These are phyloP conservation scores for Cladosporium sp. DNA, from an alignment of 2,329 filamentous ascomycete genomes.

Conservation along the genomic window DNA sequence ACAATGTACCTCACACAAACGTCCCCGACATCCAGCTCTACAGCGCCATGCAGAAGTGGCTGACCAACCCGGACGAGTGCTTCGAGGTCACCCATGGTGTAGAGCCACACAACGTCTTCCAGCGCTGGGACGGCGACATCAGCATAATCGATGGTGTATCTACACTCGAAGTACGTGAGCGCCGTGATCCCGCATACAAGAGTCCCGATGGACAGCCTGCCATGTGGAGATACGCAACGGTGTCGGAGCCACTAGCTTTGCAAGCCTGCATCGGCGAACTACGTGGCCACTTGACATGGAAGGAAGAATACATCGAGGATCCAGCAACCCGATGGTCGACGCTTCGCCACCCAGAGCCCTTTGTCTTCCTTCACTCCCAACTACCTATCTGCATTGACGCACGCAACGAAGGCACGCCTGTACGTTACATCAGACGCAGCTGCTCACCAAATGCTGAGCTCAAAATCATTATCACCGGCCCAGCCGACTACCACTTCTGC, in stretches of 20 bases:
- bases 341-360: constrained; percentile 53
- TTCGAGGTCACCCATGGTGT: constrained; percentile 14
- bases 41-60: constrained; percentile 74
- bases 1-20: constrained; percentile 23
- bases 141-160: constrained; percentile 57
- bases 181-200: constrained; percentile 51
- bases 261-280: constrained; percentile 68
- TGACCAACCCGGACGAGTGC: constrained; percentile 66
- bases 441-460: constrained; percentile 87
- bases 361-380: constrained; percentile 71
- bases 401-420: constrained; percentile 77
- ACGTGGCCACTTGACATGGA: constrained; percentile 56
- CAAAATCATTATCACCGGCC: constrained; percentile 79
- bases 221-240: constrained; percentile 69
- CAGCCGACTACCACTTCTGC: constrained; percentile 86
- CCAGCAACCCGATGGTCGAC: constrained; percentile 49
- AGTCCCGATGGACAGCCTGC: constrained; percentile 58
- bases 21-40: constrained; percentile 63
- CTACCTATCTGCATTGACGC: constrained; percentile 94
- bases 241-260: constrained; percentile 51
- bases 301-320: constrained; percentile 49
- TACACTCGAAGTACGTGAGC: constrained; percentile 52
- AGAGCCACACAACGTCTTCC: constrained; percentile 46
- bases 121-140: constrained; percentile 55
- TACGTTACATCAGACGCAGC: constrained; percentile 88